Evolutionary conservation across 192 early-diverging fungal genomes (phyloP), one percentile per base, ranked within the genome.

Genomic region (Paraglomus brasilianum): DNA sequence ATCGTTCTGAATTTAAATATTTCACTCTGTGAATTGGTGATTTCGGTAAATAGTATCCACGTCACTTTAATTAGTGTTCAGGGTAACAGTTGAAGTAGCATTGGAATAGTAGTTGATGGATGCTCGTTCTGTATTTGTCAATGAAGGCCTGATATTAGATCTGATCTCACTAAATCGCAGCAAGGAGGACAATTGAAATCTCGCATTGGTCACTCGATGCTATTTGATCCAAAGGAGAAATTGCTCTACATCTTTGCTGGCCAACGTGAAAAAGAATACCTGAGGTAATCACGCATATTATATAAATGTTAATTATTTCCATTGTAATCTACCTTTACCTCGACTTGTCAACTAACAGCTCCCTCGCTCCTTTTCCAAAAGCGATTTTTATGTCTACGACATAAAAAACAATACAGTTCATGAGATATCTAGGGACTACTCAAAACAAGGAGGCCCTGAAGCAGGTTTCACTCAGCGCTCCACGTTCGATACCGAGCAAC

Each of bases 171-270:
- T n/a, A 5, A 11, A 46, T 13, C n/a, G 30, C 21, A 24, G 43
- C 78, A 83, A 61, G 66, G 70, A 43, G 73, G 76, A 64, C 86
- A 89, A 45, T 77, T 97, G 30, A 94, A 92, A 70, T 88, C 88
- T 40, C 87, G 95, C 42, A 89, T 95, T 65, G 94, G 92, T 56
- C 95, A 95, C 73, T 89, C 92, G 0, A 94, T 96, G 95, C 76
- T 93, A 3, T 82, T 95, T 5, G 92, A 96, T 66, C 63, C n/a
- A 13, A 38, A 51, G 39, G 63, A 66, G 19, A 50, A 47, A 38
- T 66, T 66, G 15, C 81, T 97, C 5, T 94, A 92, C 73, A 91
- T 98, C 45, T 87, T 97, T 65, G 93, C 94, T 24, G 94, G 93
- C 47, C 91, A 95, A 75, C 85, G 93, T 43, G 83, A 92, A 71